Evolutionary conservation across 164 flowering plant genomes (phyloP).

Genomic region (Akebia trifoliata): DNA sequence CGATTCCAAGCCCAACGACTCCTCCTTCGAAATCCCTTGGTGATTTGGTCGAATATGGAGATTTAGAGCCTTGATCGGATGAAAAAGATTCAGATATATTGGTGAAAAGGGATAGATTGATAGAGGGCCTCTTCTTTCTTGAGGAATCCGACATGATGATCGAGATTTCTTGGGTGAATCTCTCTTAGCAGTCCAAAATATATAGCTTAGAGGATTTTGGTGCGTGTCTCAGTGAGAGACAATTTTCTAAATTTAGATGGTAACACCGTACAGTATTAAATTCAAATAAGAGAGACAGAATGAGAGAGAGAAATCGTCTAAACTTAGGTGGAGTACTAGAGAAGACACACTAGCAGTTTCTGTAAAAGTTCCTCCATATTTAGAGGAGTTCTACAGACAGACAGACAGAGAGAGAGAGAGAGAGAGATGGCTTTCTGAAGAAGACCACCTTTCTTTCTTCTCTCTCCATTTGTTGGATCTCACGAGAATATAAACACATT

Average conservation of each 20-base stretch:
- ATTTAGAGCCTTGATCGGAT: conserved; percentile 10
- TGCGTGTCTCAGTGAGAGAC: too few species aligned
- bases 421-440: conserved; percentile 7
- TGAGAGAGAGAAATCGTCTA: too few species aligned
- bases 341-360: too few species aligned
- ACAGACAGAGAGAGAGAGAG: too few species aligned
- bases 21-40: conserved; percentile 29
- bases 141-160: conserved; percentile 11
- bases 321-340: too few species aligned
- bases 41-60: conserved; percentile 22
- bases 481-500: too few species aligned
- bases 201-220: too few species aligned
- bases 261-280: too few species aligned
- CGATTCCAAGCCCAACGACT: conserved; percentile 45
- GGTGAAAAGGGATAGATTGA: conserved; percentile 29
- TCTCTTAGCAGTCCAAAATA: too few species aligned
- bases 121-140: conserved; percentile 17
- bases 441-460: not conserved
- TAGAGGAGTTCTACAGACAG: not conserved
- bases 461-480: not conserved
- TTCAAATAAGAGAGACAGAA: too few species aligned
- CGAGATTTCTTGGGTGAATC: not conserved
- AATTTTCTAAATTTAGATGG: not conserved
- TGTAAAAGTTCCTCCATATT: not conserved
- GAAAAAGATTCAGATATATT: conserved; percentile 15